Evolutionary conservation across 345 rosid species (phyloP), one percentile per base, ranked within the genome.

Genomic region (Eutrema heterophyllum): DNA sequence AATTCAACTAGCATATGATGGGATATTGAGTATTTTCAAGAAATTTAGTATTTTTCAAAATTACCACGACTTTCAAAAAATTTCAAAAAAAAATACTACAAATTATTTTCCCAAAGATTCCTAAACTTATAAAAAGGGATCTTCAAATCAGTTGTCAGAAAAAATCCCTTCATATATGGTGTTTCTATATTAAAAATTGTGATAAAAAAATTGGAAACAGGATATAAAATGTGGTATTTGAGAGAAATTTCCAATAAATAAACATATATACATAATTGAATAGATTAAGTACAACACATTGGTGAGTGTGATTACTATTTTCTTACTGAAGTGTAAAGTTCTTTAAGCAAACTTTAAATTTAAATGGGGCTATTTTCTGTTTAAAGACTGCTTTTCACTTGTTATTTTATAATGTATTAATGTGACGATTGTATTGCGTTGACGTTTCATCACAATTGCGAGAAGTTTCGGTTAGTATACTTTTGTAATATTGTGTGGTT

Each of bases 391-490:
- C 50, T 64, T 52, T 74, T 24, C 15, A 68, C 12, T 68, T 26
- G 10, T 57, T 16, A 60, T 16, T 48, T 26, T 48, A 50, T 33
- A 57, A 0, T 40, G 3, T 58, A 51, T 21, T 21, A 49, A 14
- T 24, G 57, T 68, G 79, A 68, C 74, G 70, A 69, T 35, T 16
- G 14, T 35, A 81, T 80, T 84, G 81, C 90, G 96, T 81, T 48
- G 55, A 55, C 72, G 50, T 73, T 84, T 70, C 85, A 89, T 89
- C 98, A 84, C 71, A 82, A 83, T 83, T 64, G 83, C 90, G 86
- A 27, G 13, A 48, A 40, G 18, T 74, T 57, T 59, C 70, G 40
- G 50, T 35, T 51, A 45, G n/a, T 44, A 33, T 75, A 59, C 51
- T 40, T 73, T 73, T 73, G 59, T 11, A 59, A 36, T 16, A 53